Base-by-base conservation (phyloP, 208 protist species). In the Leishmania lainsoni region DNA sequence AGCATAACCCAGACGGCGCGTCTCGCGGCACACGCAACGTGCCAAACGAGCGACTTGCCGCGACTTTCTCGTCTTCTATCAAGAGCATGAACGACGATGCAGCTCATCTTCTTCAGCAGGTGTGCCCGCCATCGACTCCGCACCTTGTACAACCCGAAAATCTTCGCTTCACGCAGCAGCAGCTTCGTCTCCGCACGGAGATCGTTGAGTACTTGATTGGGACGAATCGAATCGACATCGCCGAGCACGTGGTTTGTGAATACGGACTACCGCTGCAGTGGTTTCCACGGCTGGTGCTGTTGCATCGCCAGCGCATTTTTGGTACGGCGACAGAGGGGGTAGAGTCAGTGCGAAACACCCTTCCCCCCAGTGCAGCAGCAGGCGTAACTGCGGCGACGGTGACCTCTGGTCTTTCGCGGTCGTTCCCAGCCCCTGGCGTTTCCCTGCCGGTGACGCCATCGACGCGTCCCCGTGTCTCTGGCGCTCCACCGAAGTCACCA, bases 121-220 rank as follows among this genome's bases (percentile, higher is more conserved):
- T 94, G 10, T 97, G 94, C 78, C 91, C 94, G 22, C 75, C 86
- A 16, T 69, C 35, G 59, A 59, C 90, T 3, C 94, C 94, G 22
- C 89, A 91, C 76, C 79, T 91, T 42, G 74, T 97, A 5, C 78
- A 79, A 39, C 84, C 85, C 8, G 86, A 86, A 58, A 90, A 94
- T 71, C 88, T 93, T 75, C 65, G 75, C 16, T 82, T 85, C 65
- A 65, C 83, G 9, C 85, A 87, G 17, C 80, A 91, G 61, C 81
- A 87, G 58, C 69, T 97, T 69, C 83, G 84, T 35, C 81, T 97
- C 16, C 91, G 90, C 17, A 86, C 94, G 16, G 94, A 97, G 56
- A 91, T 97, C 79, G 87, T 97, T 2, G 82, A 93, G 48, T 97
- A 97, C 82, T 85, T 97, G 39, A 87, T 97, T 58, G 78, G 83